Conservation (phyloP, 305 asterid genomes). For the Lippia alba region DNA sequence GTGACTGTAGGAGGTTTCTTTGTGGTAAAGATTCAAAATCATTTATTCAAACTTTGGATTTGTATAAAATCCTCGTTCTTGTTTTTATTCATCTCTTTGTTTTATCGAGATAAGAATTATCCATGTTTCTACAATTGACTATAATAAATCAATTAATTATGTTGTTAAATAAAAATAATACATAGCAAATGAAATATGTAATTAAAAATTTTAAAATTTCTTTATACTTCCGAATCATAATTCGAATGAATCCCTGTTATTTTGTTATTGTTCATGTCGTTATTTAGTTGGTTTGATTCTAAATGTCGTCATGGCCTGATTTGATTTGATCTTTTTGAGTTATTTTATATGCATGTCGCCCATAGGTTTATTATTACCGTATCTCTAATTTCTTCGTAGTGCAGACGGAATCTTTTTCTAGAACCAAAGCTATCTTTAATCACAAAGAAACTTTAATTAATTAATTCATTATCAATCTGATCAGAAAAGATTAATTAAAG, state of each 20-base stretch:
- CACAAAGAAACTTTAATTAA: too few relatives aligned
- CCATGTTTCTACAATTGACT: too few relatives aligned
- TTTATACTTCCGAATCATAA: too few relatives aligned
- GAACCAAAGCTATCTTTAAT: too few relatives aligned
- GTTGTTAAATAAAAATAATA: too few relatives aligned
- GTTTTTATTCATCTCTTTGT: too few relatives aligned
- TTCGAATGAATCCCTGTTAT: too few relatives aligned
- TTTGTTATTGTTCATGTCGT: too few relatives aligned
- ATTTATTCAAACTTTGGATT: background rate
- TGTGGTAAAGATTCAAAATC: background rate
- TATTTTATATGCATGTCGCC: background rate
- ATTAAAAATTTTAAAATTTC: too few relatives aligned
- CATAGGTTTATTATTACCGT: background rate
- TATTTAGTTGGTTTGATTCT: background rate
- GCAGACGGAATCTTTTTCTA: background rate
- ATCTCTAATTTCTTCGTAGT: background rate
- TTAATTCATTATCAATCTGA: background rate
- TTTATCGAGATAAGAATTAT: too few relatives aligned
- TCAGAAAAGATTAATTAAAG: background rate
- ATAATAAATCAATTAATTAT: too few relatives aligned
- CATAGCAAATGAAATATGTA: too few relatives aligned
- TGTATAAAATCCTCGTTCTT: background rate
- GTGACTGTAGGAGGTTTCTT: background rate
- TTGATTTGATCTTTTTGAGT: background rate
- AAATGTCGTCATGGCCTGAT: background rate